phyloP scores from a whole-genome alignment of 805 yeast genomes.

The Candida ovalis region DNA sequence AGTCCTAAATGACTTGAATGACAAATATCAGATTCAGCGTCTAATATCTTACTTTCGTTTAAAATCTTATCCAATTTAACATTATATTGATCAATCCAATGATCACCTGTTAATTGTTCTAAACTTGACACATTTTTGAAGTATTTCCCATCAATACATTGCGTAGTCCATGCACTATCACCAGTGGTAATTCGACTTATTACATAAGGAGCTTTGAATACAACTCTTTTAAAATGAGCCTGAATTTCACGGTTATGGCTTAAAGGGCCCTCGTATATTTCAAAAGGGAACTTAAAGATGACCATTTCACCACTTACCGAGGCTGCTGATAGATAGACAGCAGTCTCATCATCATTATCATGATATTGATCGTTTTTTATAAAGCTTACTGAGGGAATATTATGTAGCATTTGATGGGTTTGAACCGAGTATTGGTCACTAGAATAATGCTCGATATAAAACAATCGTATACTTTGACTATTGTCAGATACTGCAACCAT shows the following conservation, averaged over 20 bases:
- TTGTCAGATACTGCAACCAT: slow-evolving; percentile 54
- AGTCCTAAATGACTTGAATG: slow-evolving; percentile 38
- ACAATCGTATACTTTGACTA: slow-evolving; percentile 41
- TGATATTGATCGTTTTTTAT: slow-evolving; percentile 20
- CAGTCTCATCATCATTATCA: slow-evolving; percentile 1
- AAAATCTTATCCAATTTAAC: slow-evolving; percentile 29
- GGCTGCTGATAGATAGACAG: slow-evolving; percentile 34
- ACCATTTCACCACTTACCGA: slow-evolving; percentile 43
- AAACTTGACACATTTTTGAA: slow-evolving; percentile 50
- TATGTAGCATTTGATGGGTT: slow-evolving; percentile 45
- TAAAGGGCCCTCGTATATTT: slow-evolving; percentile 10
- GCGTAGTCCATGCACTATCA: slow-evolving; percentile 55
- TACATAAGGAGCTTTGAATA: slow-evolving; percentile 31
- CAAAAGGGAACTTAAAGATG: slow-evolving; percentile 33
- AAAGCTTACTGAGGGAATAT: slow-evolving; percentile 52
- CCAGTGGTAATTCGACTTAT: slow-evolving; percentile 34
- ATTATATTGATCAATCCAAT: slow-evolving; percentile 31
- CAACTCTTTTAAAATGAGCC: slow-evolving; percentile 16
- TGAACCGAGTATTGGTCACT: slow-evolving; percentile 17
- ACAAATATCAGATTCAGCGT: slow-evolving; percentile 37
- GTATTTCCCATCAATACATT: slow-evolving; percentile 33
- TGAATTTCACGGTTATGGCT: slow-evolving; percentile 1
- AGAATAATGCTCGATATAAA: slow-evolving; percentile 28
- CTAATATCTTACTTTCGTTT: slow-evolving; percentile 40
- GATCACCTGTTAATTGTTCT: slow-evolving; percentile 46